phyloP scores from a whole-genome alignment of 352 stramenopile species.

The Phytophthora vignae region DNA sequence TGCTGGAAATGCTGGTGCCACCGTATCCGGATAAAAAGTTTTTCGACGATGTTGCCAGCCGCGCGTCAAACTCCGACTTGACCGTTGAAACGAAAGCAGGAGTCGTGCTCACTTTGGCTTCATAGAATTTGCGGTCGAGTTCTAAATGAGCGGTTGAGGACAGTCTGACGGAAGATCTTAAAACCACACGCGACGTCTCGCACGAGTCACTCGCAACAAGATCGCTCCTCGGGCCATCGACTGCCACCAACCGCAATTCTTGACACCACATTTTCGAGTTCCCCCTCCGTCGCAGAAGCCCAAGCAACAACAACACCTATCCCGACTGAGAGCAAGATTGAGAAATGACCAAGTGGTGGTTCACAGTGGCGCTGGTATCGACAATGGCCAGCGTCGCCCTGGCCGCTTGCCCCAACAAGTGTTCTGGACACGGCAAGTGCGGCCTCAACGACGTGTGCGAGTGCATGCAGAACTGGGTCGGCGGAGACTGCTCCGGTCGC shows the following conservation, averaged over 20 bases:
- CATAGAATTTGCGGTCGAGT: not conserved
- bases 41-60: not conserved
- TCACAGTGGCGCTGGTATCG: conserved; percentile 48
- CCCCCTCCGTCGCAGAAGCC: not conserved
- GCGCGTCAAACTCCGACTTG: not conserved
- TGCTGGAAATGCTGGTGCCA: too few relatives aligned
- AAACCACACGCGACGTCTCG: not conserved
- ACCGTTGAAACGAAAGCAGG: not conserved
- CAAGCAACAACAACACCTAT: not conserved
- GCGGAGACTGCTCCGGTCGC: conserved; percentile 66
- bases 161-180: not conserved
- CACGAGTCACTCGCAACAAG: not conserved
- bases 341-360: conserved; percentile 34
- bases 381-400: conserved; percentile 37
- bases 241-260: too few relatives aligned
- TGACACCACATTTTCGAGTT: too few relatives aligned
- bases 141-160: not conserved
- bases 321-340: not conserved
- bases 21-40: too few relatives aligned
- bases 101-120: not conserved
- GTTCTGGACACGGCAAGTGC: conserved; percentile 68
- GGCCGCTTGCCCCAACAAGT: conserved; percentile 67
- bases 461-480: conserved; percentile 69
- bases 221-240: not conserved
- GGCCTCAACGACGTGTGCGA: conserved; percentile 65